Evolutionary conservation across 495 filamentous ascomycete species (phyloP), one percentile per base, ranked within the genome.

Genomic region (Parathielavia hyrcaniae): DNA sequence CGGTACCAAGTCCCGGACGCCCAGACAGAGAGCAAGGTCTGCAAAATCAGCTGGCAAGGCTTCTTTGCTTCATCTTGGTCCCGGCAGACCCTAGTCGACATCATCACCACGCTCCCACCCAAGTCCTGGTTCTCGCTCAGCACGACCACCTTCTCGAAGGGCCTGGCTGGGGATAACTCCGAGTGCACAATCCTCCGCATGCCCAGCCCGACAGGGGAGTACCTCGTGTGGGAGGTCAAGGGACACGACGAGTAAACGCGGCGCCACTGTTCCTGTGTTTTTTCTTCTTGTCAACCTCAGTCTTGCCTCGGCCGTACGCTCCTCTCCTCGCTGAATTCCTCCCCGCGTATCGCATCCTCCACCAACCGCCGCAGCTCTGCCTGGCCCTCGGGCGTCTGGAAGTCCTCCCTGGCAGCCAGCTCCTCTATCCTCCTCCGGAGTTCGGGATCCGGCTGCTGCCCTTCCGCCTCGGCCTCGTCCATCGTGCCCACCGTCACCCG

Each of bases 361-460:
- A 92, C 79, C 59, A 95, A 69, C 49, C 79, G 76, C 52, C 86
- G 81, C 61, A 95, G 69, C 63, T 85, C 77, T 36, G 76, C 79
- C 65, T 95, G 89, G 2, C 83, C 83, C 46, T 83, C 83, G 46
- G 84, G 83, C 52, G 80, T 83, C 55, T 86, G 73, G 62, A 91
- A 90, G 59, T 92, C 86, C 41, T 83, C 81, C 14, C 86, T 77
- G 45, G 82, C 76, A 16, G 89, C 87, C 61, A 92, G 69, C 66
- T 90, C 81, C 60, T 92, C 88, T 66, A 95, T 91, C 55, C 85
- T 74, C 52, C 82, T 75, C 63, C 84, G 81, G 57, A 92, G 84
- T 51, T 85, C 88, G 4, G 86, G 83, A 66, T 92, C 88, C 36
- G 78, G 72, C 53, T 80, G 75, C 49, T 72, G 71, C 7, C 79